These are phyloP conservation scores for Arthrobotrys pseudoclavata DNA, from an alignment of 2,329 filamentous ascomycete genomes.

Conservation along the genomic window DNA sequence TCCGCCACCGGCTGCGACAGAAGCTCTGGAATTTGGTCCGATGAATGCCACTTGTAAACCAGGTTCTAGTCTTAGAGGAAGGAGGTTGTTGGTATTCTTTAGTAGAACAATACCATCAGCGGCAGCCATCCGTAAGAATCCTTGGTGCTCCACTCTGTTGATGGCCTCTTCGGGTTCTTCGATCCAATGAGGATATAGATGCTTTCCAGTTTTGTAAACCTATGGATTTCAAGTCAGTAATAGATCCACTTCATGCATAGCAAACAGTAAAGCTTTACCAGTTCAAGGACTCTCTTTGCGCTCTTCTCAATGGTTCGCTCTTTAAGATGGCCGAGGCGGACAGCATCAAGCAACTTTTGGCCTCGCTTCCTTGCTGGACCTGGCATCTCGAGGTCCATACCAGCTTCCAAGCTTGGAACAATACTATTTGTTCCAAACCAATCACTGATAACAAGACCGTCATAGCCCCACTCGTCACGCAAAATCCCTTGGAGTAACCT, in stretches of 20 bases:
- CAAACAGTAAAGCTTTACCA: slow-evolving; percentile 61
- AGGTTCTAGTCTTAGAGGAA: slow-evolving; percentile 72
- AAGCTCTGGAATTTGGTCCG: slow-evolving; percentile 71
- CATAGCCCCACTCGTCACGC: slow-evolving; percentile 73
- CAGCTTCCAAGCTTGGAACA: slow-evolving; percentile 63
- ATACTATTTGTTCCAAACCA: slow-evolving; percentile 68
- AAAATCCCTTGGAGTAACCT: slow-evolving; percentile 71
- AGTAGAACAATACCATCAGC: slow-evolving; percentile 79
- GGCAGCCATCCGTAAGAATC: slow-evolving; percentile 75
- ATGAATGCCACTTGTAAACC: slow-evolving; percentile 70
- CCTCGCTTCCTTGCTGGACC: slow-evolving; percentile 65
- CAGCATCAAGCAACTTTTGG: slow-evolving; percentile 64
- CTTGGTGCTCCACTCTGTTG: slow-evolving; percentile 65
- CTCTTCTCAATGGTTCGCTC: slow-evolving; percentile 63
- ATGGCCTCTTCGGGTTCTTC: slow-evolving; percentile 63
- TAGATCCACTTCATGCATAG: neutral
- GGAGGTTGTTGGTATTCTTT: slow-evolving; percentile 76
- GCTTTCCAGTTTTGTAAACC: slow-evolving; percentile 63
- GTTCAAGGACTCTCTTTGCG: slow-evolving; percentile 64
- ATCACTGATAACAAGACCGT: slow-evolving; percentile 73
- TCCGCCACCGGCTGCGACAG: slow-evolving; percentile 63
- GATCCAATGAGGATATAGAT: slow-evolving; percentile 61
- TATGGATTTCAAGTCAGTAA: neutral
- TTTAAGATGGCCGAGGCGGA: slow-evolving; percentile 63
- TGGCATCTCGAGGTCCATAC: slow-evolving; percentile 66